Conservation (phyloP, 495 filamentous ascomycete genomes). For the Trichodelitschia bisporula region DNA sequence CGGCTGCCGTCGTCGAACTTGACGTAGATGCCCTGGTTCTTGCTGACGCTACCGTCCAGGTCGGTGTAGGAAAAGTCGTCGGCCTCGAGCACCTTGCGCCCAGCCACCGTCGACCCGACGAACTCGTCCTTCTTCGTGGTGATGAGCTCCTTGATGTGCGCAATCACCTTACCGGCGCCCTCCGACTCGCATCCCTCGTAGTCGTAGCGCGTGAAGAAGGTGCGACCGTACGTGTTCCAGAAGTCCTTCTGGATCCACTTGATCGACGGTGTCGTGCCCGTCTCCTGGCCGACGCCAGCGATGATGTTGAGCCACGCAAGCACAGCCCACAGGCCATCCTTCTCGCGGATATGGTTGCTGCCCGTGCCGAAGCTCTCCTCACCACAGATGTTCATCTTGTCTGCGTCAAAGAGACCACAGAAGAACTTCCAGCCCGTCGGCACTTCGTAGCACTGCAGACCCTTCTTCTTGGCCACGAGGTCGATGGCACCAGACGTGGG, state of each 20-base stretch:
- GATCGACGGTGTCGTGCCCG: constrained; percentile 55
- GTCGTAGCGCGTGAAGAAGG: constrained; percentile 97
- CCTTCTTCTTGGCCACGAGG: constrained; percentile 81
- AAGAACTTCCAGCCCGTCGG: constrained; percentile 99
- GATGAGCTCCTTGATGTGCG: constrained; percentile 41
- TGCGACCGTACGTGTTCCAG: constrained; percentile 89
- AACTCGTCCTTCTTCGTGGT: constrained; percentile 49
- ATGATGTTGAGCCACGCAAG: constrained; percentile 98
- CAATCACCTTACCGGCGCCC: constrained; percentile 71
- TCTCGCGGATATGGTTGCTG: constrained; percentile 98
- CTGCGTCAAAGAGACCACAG: constrained; percentile 87
- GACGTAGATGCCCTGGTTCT: constrained; percentile 88
- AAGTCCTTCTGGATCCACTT: constrained; percentile 88
- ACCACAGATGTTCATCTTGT: constrained; percentile 96
- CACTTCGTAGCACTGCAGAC: constrained; percentile 81
- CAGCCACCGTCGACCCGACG: constrained; percentile 54
- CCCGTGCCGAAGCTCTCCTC: constrained; percentile 97
- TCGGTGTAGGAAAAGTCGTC: constrained; percentile 96
- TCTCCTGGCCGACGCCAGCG: constrained; percentile 69
- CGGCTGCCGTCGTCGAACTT: constrained; percentile 88
- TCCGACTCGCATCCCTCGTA: constrained; percentile 85
- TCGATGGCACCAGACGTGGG: constrained; percentile 89
- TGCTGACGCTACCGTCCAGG: constrained; percentile 79
- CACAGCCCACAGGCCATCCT: constrained; percentile 93
- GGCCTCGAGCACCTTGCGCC: constrained; percentile 64